Base-by-base conservation (phyloP, 2,329 filamentous ascomycete genomes). In the Fusarium sp. region DNA sequence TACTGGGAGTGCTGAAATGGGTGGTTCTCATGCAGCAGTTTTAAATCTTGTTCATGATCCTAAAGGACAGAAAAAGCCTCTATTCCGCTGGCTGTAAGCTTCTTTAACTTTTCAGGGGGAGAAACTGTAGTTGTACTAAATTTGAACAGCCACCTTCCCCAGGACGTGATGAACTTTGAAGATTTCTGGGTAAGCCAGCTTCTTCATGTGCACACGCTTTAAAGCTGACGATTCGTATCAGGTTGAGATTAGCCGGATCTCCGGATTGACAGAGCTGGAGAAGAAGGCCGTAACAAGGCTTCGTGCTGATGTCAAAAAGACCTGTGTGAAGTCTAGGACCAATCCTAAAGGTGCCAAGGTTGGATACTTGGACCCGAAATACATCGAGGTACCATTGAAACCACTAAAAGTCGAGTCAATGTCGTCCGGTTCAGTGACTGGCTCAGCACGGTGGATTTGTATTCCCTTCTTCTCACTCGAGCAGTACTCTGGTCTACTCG, bases 391-490 rank as follows among this genome's bases (percentile, higher is more conserved):
- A 10, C 65, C 79, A 7, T 77, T 85, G 65, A 69, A 78, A 67
- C 52, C 68, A 33, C 64, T 62, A 28, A 73, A 76, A 40, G 78
- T 77, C 30, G 71, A 77, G 30, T 37, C 53, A 6, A 60, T 64
- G 7, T 37, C 63, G 3, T 52, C 69, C 10, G 64, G 73, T 5
- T 52, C 60, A 54, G 11, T 72, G 59, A 56, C 57, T 42, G 53
- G 67, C 15, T 58, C 72, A 3, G 79, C 80, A 1, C 81, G 80
- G 25, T 87, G 85, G 85, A 71, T 86, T 6, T 86, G 83, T 35
- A 76, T 87, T 19, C 86, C 86, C 0, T 87, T 86, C 68, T 87
- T 88, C 69, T 81, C 81, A 5, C 79, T 87, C 1, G 81, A 85
- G 57, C 80, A 81, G 30, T 87, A 86, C 63, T 82, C 82, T 1